Percentiles rank a stretch among this genome's conserved stretches.
Conservation (phyloP, 2,329 filamentous ascomycete genomes). For the Paecilomyces formosus region DNA sequence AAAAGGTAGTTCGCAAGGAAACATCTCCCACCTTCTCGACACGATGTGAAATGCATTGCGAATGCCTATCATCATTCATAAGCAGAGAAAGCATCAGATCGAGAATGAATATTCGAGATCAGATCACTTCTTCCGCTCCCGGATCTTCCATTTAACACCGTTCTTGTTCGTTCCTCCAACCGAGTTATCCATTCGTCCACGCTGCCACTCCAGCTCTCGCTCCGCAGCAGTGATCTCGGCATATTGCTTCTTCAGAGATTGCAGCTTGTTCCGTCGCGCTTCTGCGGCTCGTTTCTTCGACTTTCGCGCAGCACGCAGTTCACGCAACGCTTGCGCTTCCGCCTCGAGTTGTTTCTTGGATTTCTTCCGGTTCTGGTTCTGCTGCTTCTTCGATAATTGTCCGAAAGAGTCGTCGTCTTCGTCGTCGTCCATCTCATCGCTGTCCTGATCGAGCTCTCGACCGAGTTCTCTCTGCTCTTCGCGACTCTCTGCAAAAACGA, state of each 20-base stretch:
- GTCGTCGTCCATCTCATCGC: conserved; percentile 13
- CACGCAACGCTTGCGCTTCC: conserved; percentile 30
- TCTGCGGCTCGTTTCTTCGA: conserved; percentile 44
- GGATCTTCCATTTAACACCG: conserved; percentile 57
- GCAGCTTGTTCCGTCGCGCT: conserved; percentile 42
- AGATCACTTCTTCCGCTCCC: conserved; percentile 51
- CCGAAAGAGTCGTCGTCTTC: conserved; percentile 12
- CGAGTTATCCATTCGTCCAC: conserved; percentile 54
- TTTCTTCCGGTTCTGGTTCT: conserved; percentile 30
- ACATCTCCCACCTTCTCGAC: background rate
- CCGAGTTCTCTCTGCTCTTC: conserved; percentile 24
- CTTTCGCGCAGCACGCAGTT: conserved; percentile 34
- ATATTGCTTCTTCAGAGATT: conserved; percentile 47
- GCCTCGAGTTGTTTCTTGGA: conserved; percentile 39
- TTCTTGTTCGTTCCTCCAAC: conserved; percentile 57
- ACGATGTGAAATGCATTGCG: background rate
- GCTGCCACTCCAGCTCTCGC: conserved; percentile 50
- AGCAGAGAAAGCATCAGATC: background rate
- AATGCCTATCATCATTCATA: background rate
- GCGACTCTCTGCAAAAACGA: conserved; percentile 33
- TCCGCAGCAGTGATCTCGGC: conserved; percentile 49
- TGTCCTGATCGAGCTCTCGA: conserved; percentile 10
- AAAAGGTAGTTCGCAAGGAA: background rate
- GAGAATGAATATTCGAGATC: background rate
- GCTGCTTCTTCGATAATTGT: conserved; percentile 1